phyloP scores from a whole-genome alignment of 192 early-diverging fungal species.

The Dissophora ornata region DNA sequence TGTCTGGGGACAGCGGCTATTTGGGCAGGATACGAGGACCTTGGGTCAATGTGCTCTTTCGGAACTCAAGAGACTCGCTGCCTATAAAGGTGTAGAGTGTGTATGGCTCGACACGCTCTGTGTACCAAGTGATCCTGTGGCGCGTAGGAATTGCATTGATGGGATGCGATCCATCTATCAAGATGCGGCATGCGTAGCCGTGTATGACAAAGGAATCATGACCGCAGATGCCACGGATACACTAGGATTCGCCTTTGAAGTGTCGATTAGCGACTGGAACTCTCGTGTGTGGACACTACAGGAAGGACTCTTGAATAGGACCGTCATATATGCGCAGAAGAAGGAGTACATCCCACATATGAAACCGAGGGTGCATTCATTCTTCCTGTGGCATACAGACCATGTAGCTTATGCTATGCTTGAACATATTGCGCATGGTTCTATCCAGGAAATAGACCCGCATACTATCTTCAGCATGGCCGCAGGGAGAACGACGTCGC shows the following conservation, averaged over 20 bases:
- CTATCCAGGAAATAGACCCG: neutral
- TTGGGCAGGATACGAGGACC: conserved; percentile 14
- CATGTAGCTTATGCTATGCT: neutral
- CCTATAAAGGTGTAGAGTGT: neutral
- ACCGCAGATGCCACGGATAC: conserved; percentile 4
- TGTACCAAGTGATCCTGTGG: conserved; percentile 4
- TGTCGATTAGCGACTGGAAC: conserved; percentile 18
- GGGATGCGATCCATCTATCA: conserved; percentile 9
- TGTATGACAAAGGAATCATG: conserved; percentile 12
- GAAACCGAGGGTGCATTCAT: neutral
- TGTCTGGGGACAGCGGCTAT: conserved; percentile 8
- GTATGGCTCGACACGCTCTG: conserved; percentile 18
- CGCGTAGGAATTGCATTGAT: conserved; percentile 2
- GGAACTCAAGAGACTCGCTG: conserved; percentile 6
- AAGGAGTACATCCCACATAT: conserved; percentile 4
- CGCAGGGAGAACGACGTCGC: conserved; percentile 3
- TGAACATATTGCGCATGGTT: neutral
- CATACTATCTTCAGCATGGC: neutral
- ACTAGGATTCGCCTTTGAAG: conserved; percentile 7
- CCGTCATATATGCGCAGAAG: conserved; percentile 2
- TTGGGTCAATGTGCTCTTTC: conserved; percentile 11
- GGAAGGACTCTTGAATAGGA: conserved; percentile 3
- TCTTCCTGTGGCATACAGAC: neutral
- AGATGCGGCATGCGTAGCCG: conserved; percentile 3
- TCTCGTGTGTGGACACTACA: conserved; percentile 16